Evolutionary conservation across 139 green algal species (phyloP), one percentile per base, ranked within the genome.

Genomic region (Chlorella sp.): DNA sequence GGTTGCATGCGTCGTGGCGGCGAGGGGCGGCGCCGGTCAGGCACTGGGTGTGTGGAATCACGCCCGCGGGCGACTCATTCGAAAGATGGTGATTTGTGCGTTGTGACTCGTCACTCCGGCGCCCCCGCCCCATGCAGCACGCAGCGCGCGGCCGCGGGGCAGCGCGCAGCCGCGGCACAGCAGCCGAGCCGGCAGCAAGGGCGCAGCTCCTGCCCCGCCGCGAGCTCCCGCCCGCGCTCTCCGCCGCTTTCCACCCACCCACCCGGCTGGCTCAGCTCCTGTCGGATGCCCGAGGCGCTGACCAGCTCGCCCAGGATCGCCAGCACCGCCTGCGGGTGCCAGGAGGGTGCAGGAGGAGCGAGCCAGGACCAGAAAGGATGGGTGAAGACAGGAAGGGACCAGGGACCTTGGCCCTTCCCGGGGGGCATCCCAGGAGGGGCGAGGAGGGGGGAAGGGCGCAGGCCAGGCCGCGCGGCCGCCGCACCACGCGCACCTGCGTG

Each of bases 301-400:
- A 82, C 80, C 59, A 85, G 69, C 60, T 85, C 63, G 12, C 76
- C 45, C 29, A 85, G 48, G 35, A 79, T 69, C 31, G 41, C 40
- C 8, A 85, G n/a, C 41, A 85, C 67, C 8, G 43, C 27, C 56
- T 67, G 56, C 15, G 23, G 40, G 19, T 3, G 9, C 4, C 21
- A 29, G 27, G 55, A 33, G 55, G 23, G 25, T 17, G 55, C 14
- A 61, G 33, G 33, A 12, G 14, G 33, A 45, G 45, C 33, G 33
- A 46, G 33, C 9, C 14, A 45, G 29, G 35, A n/a, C n/a, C n/a
- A n/a, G n/a, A n/a, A n/a, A n/a, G n/a, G n/a, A n/a, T n/a, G n/a
- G n/a, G n/a, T n/a, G n/a, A n/a, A n/a, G n/a, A n/a, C n/a, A n/a
- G n/a, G n/a, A n/a, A n/a, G n/a, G n/a, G n/a, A n/a, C n/a, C n/a